Conservation (phyloP, 2,329 filamentous ascomycete genomes). For the Volutella citrinella region DNA sequence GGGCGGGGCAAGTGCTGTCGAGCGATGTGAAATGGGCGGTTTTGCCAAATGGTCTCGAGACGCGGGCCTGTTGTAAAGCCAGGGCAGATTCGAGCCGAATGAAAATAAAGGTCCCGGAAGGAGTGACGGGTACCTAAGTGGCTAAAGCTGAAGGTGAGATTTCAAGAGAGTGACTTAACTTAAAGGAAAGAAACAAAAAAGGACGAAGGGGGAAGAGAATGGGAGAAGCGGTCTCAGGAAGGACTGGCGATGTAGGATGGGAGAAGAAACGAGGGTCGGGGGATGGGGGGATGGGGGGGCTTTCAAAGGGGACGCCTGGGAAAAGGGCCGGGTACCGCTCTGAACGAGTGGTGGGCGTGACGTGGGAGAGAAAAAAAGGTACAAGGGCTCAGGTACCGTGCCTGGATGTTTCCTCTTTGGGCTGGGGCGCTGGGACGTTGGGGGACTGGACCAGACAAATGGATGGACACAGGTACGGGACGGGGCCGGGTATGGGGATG, state of each 20-base stretch:
- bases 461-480: too few relatives aligned
- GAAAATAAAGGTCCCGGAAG: constrained; percentile 48
- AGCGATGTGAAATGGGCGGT: too few relatives aligned
- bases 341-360: constrained; percentile 11
- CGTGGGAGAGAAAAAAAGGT: constrained; percentile 2
- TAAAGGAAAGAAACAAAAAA: constrained; percentile 44
- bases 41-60: too few relatives aligned
- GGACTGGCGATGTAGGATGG: constrained; percentile 31
- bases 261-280: constrained; percentile 34
- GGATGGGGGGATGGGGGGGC: constrained; percentile 36
- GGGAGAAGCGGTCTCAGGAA: constrained; percentile 38
- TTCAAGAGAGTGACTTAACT: constrained; percentile 52
- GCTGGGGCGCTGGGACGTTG: too few relatives aligned
- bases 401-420: too few relatives aligned
- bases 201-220: constrained; percentile 31
- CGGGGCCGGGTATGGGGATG: too few relatives aligned
- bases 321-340: constrained; percentile 10
- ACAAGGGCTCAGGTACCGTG: constrained; percentile 3
- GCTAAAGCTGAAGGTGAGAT: constrained; percentile 30
- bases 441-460: too few relatives aligned
- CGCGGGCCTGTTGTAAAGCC: constrained; percentile 15
- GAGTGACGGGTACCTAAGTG: constrained; percentile 49
- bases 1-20: too few relatives aligned
- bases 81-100: constrained; percentile 31
- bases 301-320: constrained; percentile 27